These are phyloP conservation scores for Pythium brachiatum DNA, from an alignment of 352 stramenopile species.

Conservation along the genomic window DNA sequence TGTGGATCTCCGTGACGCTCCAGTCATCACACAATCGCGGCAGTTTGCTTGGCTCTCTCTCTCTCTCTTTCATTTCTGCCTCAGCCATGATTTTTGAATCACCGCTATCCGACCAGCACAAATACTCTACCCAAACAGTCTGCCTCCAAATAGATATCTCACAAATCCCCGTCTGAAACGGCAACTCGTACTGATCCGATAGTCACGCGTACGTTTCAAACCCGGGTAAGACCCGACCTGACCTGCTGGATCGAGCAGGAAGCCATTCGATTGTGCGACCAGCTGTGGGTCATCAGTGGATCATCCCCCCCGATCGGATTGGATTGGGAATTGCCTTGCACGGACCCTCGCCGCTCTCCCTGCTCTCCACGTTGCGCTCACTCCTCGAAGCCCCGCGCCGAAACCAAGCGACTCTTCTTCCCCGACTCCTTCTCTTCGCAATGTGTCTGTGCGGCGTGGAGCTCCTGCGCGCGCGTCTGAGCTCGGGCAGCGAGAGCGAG, in stretches of 20 bases:
- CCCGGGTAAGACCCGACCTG: neutral
- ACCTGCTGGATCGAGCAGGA: neutral
- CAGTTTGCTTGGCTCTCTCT: neutral
- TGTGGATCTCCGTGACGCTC: neutral
- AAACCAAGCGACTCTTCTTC: conserved; percentile 8
- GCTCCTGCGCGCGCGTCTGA: conserved; percentile 23
- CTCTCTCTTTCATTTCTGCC: too few relatives aligned
- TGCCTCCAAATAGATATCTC: neutral
- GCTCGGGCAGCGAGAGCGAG: conserved; percentile 19
- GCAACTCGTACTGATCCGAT: conserved; percentile 2
- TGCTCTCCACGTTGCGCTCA: neutral
- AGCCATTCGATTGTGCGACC: conserved; percentile 20
- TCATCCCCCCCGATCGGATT: neutral
- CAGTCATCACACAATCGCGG: conserved; percentile 1
- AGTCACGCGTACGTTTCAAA: conserved; percentile 1
- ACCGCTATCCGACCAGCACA: neutral
- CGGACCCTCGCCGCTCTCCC: neutral
- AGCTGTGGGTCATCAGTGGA: conserved; percentile 1
- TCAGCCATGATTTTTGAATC: too few relatives aligned
- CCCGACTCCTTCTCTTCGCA: conserved; percentile 1
- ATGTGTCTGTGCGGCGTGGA: conserved; percentile 39
- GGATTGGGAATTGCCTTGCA: neutral
- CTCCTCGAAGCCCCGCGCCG: neutral
- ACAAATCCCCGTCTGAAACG: neutral
- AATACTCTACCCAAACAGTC: neutral